Percentiles rank a stretch among this genome's conserved stretches.
Evolutionary conservation across 2,329 filamentous ascomycete species (phyloP).

Genomic region (Simplicillium aogashimaense): DNA sequence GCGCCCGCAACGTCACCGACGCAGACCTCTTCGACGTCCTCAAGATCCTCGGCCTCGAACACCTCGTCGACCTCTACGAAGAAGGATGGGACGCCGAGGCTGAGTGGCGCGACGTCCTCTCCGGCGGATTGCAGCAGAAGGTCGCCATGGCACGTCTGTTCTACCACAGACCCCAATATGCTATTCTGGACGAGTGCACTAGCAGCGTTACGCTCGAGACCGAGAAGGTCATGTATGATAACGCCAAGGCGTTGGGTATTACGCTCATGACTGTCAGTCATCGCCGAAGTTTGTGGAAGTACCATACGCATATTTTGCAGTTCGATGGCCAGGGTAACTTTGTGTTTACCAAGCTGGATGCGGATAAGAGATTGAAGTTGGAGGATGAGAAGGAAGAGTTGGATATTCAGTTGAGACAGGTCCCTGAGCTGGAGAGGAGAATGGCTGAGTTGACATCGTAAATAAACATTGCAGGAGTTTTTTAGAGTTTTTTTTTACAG

Average conservation of each 20-base stretch:
- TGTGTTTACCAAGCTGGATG: slow-evolving; percentile 83
- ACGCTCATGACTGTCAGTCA: slow-evolving; percentile 97
- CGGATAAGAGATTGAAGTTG: slow-evolving; percentile 70
- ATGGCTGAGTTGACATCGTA: slow-evolving; percentile 61
- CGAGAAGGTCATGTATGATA: slow-evolving; percentile 94
- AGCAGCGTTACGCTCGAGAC: slow-evolving; percentile 90
- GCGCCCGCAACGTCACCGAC: slow-evolving; percentile 73
- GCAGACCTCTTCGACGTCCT: slow-evolving; percentile 70
- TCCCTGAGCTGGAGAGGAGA: slow-evolving; percentile 79
- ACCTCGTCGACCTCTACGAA: slow-evolving; percentile 66
- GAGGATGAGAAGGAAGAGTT: slow-evolving; percentile 97
- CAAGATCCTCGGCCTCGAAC: slow-evolving; percentile 69
- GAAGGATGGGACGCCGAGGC: slow-evolving; percentile 86
- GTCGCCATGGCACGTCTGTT: slow-evolving; percentile 94
- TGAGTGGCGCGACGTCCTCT: slow-evolving; percentile 92
- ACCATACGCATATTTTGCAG: slow-evolving; percentile 88
- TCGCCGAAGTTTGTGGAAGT: slow-evolving; percentile 86
- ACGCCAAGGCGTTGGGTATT: slow-evolving; percentile 81
- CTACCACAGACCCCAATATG: slow-evolving; percentile 86
- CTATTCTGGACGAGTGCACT: slow-evolving; percentile 95
- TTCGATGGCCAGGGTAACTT: slow-evolving; percentile 93
- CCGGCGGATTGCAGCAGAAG: slow-evolving; percentile 85
- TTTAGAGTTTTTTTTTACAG: neutral
- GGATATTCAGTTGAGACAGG: slow-evolving; percentile 72
- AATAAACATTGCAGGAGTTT: neutral